phyloP scores from a whole-genome alignment of 106 monocot species.

The Allium sativum region DNA sequence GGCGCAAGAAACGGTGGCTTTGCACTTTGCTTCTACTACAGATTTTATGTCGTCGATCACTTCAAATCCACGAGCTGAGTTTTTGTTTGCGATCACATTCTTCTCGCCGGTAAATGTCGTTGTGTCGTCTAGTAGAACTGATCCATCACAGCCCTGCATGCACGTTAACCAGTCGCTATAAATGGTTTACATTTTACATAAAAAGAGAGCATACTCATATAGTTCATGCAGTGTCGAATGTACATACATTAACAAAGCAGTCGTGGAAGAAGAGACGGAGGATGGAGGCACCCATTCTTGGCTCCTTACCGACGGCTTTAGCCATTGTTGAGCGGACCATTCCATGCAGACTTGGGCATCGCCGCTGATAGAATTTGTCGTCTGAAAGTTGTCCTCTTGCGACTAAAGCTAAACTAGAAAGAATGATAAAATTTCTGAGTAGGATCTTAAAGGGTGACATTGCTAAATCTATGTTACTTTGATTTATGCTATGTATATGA shows the following conservation, averaged over 20 bases:
- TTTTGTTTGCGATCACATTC: slow-evolving; percentile 23
- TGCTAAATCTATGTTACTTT: no score
- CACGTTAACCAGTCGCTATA: background rate
- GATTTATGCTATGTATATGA: no score
- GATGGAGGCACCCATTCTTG: slow-evolving; percentile 40
- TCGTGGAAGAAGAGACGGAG: slow-evolving; percentile 45
- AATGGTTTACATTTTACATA: background rate
- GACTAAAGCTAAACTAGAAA: background rate
- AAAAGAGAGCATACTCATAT: no score
- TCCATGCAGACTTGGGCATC: slow-evolving; percentile 21
- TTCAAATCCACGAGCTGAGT: slow-evolving; percentile 41
- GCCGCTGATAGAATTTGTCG: slow-evolving; percentile 21
- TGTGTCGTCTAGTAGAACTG: slow-evolving; percentile 44
- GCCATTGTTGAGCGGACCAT: slow-evolving; percentile 26
- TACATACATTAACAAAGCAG: slow-evolving; percentile 37
- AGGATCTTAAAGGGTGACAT: no score
- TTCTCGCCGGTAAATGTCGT: slow-evolving; percentile 33
- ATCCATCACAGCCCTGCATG: slow-evolving; percentile 29
- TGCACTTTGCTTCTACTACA: slow-evolving; percentile 28
- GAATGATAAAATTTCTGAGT: no score
- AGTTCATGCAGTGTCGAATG: background rate
- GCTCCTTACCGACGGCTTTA: slow-evolving; percentile 19
- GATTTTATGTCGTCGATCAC: slow-evolving; percentile 52
- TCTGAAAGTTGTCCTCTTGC: slow-evolving; percentile 17
- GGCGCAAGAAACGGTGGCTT: slow-evolving; percentile 43